These are phyloP conservation scores for Cordyceps javanica DNA, from an alignment of 2,329 filamentous ascomycete genomes.

Conservation along the genomic window DNA sequence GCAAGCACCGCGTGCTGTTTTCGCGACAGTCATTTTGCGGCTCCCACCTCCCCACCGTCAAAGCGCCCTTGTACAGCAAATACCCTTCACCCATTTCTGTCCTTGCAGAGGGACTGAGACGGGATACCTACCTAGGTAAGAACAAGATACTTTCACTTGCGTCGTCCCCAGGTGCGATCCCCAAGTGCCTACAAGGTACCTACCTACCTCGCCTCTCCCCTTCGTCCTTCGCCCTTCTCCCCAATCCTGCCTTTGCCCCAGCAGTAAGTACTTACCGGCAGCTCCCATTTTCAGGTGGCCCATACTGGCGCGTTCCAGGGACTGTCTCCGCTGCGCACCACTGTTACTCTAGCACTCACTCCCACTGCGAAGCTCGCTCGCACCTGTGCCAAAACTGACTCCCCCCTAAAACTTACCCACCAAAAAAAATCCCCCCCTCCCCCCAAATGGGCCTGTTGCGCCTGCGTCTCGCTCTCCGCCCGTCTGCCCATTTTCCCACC, in stretches of 20 bases:
- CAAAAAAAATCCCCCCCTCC: neutral
- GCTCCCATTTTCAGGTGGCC: neutral
- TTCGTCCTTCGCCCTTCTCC: neutral
- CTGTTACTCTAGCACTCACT: neutral
- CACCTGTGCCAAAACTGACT: neutral
- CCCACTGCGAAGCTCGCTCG: neutral
- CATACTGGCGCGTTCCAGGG: neutral
- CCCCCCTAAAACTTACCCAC: conserved; percentile 8
- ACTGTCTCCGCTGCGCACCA: neutral
- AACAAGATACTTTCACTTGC: neutral
- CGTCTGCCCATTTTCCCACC: conserved; percentile 14
- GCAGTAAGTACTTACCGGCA: too few relatives aligned
- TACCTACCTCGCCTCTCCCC: neutral
- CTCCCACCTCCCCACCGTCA: conserved; percentile 3
- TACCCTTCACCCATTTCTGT: too few relatives aligned
- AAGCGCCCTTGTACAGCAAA: neutral
- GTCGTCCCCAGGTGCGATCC: too few relatives aligned
- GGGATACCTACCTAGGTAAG: neutral
- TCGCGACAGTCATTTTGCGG: conserved; percentile 8
- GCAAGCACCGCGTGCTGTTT: neutral
- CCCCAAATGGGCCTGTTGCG: neutral
- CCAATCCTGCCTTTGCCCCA: neutral
- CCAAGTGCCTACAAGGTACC: neutral
- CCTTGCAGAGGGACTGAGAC: too few relatives aligned
- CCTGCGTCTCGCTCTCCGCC: conserved; percentile 1